A percentile compares a stretch with the other conserved stretches of the same genome.
These are phyloP conservation scores for Thalassiosira exigua DNA, from an alignment of 352 stramenopile species.

Conservation along the genomic window DNA sequence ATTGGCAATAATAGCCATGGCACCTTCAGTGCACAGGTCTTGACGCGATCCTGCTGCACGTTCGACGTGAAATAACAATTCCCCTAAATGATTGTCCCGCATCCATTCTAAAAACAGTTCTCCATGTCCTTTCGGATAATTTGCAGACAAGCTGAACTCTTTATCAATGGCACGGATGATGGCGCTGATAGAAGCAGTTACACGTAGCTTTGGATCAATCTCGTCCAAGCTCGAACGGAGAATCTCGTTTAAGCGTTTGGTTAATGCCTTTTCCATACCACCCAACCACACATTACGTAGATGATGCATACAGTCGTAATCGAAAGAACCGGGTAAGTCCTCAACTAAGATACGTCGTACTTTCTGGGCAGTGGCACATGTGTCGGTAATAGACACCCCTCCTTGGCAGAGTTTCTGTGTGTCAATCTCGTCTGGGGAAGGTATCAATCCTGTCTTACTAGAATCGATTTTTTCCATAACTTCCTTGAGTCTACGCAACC, in stretches of 20 bases:
- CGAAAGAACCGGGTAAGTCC: neutral
- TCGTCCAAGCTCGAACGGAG: conserved; percentile 21
- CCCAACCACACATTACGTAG: conserved; percentile 43
- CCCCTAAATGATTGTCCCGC: conserved; percentile 21
- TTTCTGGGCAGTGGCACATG: conserved; percentile 38
- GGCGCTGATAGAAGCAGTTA: conserved; percentile 23
- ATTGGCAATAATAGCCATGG: conserved; percentile 31
- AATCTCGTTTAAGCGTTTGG: conserved; percentile 12
- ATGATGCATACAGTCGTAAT: conserved; percentile 41
- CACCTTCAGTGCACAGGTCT: conserved; percentile 38
- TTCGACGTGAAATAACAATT: conserved; percentile 34
- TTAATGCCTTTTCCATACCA: conserved; percentile 17
- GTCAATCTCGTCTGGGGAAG: conserved; percentile 27
- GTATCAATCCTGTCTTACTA: neutral
- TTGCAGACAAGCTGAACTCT: conserved; percentile 40
- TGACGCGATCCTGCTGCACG: conserved; percentile 27
- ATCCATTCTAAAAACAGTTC: conserved; percentile 34
- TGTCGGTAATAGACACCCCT: conserved; percentile 29
- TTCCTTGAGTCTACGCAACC: conserved; percentile 6
- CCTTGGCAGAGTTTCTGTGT: conserved; percentile 24
- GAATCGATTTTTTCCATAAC: neutral
- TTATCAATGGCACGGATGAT: conserved; percentile 46
- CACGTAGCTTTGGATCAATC: conserved; percentile 29
- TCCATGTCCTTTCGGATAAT: conserved; percentile 36
- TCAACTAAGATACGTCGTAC: conserved; percentile 14